A percentile compares a stretch with the other conserved stretches of the same genome.
Evolutionary conservation across 331 rosid species (phyloP).

Genomic region (Pyrus hybrid): DNA sequence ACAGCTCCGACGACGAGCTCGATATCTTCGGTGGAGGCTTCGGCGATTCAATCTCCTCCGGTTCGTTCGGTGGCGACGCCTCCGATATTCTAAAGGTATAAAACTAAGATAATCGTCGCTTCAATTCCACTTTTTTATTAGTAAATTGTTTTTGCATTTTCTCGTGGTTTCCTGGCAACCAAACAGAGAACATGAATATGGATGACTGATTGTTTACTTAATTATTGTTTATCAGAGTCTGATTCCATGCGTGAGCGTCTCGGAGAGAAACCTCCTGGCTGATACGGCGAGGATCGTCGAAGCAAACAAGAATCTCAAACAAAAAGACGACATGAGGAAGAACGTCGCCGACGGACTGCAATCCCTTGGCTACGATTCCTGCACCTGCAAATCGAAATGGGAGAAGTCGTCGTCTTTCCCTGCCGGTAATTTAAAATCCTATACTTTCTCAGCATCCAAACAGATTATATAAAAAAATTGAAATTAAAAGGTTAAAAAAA

Average conservation of each 20-base stretch:
- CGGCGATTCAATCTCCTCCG: conserved; percentile 40
- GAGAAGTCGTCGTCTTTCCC: conserved; percentile 54
- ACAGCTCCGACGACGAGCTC: conserved; percentile 77
- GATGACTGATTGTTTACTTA: background rate
- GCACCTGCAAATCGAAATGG: conserved; percentile 86
- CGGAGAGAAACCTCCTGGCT: conserved; percentile 68
- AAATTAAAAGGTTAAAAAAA: background rate
- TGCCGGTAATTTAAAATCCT: conserved; percentile 33
- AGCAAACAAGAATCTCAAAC: conserved; percentile 37
- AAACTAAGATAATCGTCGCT: background rate
- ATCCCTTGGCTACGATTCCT: conserved; percentile 66
- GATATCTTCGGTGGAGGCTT: conserved; percentile 37
- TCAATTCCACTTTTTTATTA: background rate
- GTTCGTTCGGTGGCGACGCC: conserved; percentile 52
- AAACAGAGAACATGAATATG: background rate
- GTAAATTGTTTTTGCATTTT: background rate
- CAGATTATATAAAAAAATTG: background rate
- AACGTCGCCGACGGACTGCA: conserved; percentile 49
- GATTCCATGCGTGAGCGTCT: conserved; percentile 53
- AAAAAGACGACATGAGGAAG: conserved; percentile 59
- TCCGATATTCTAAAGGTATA: conserved; percentile 64
- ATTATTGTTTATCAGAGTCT: conserved; percentile 32
- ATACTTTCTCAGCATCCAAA: background rate
- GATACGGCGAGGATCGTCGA: conserved; percentile 69
- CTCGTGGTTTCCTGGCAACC: background rate